Evolutionary conservation across 1,284 basidiomycete genomes (phyloP).

Genomic region (Hortiboletus rubellus): DNA sequence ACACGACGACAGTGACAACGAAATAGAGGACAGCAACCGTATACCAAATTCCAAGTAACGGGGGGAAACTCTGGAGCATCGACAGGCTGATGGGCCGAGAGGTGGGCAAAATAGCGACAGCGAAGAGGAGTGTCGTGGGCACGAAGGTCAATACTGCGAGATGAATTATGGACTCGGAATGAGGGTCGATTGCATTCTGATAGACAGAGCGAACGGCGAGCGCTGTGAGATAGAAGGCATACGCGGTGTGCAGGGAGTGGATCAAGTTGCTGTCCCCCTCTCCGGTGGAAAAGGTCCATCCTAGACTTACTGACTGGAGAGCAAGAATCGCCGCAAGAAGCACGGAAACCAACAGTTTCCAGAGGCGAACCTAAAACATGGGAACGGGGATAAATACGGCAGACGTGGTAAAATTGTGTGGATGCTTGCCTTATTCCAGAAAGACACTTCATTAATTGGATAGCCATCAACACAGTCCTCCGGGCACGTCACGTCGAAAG

Average conservation of each 20-base stretch:
- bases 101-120: constrained; percentile 56
- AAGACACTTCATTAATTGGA: constrained; percentile 67
- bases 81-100: constrained; percentile 21
- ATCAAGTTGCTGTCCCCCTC: constrained; percentile 39
- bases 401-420: neutral
- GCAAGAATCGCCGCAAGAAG: constrained; percentile 47
- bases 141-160: constrained; percentile 58
- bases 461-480: constrained; percentile 75
- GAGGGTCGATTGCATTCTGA: constrained; percentile 48
- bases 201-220: constrained; percentile 55
- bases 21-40: constrained; percentile 34
- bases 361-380: constrained; percentile 48
- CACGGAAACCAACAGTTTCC: constrained; percentile 53
- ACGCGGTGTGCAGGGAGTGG: constrained; percentile 52
- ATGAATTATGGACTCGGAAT: constrained; percentile 67
- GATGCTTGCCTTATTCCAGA: constrained; percentile 67
- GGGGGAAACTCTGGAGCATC: constrained; percentile 8
- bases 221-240: constrained; percentile 61
- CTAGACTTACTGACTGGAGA: constrained; percentile 53
- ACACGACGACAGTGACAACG: constrained; percentile 41
- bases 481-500: constrained; percentile 75
- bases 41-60: constrained; percentile 21
- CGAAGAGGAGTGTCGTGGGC: constrained; percentile 51
- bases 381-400: constrained; percentile 6
- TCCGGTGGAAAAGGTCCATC: constrained; percentile 48